phyloP scores from a whole-genome alignment of 768 basidiomycete genomes.

The Mycena epipterygia region DNA sequence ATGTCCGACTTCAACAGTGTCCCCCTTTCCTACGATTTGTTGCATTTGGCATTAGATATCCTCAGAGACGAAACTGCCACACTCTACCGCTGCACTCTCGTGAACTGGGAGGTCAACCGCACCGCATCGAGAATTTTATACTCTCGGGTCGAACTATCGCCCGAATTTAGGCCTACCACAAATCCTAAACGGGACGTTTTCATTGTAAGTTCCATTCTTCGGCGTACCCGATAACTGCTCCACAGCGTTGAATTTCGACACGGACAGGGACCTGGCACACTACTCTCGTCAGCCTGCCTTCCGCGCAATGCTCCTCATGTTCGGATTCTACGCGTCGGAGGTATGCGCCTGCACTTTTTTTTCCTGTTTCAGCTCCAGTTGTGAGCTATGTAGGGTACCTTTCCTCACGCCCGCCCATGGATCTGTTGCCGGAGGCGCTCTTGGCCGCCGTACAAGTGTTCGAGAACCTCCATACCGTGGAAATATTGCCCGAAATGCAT shows the following conservation, averaged over 20 bases:
- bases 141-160: constrained; percentile 56
- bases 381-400: constrained; percentile 36
- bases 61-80: constrained; percentile 50
- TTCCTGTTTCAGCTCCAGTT: background rate
- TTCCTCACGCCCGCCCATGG: constrained; percentile 22
- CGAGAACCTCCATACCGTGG: constrained; percentile 48
- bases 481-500: constrained; percentile 50
- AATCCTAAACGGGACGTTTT: background rate
- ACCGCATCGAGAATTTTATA: constrained; percentile 64
- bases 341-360: constrained; percentile 42
- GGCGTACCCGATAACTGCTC: background rate
- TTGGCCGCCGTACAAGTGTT: constrained; percentile 39
- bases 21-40: constrained; percentile 19
- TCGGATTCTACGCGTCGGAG: constrained; percentile 57
- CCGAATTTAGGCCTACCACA: constrained; percentile 41
- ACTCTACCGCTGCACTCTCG: constrained; percentile 58
- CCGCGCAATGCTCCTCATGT: constrained; percentile 58
- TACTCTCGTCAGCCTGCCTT: constrained; percentile 53
- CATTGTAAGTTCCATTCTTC: constrained; percentile 41
- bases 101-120: constrained; percentile 59
- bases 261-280: constrained; percentile 14
- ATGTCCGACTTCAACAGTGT: background rate
- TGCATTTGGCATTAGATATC: constrained; percentile 44
- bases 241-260: background rate
- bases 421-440: constrained; percentile 6